Evolutionary conservation across 352 stramenopile genomes (phyloP).

Genomic region (Phytophthora pluvialis): DNA sequence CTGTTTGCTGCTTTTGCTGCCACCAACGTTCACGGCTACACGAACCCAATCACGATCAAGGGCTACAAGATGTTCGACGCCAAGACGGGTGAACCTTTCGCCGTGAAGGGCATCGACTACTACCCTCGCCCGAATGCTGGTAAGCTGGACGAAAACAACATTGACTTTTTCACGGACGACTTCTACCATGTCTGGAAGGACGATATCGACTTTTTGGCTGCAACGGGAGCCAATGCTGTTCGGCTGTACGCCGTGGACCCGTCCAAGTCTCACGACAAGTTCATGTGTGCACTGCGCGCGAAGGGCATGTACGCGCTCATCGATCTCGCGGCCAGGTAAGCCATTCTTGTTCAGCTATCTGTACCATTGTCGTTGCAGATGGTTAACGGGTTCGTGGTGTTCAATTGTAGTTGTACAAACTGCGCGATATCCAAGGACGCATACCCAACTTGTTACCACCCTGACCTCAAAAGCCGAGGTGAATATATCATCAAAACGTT

Average conservation of each 20-base stretch:
- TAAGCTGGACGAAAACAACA: conserved; percentile 66
- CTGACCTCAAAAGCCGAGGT: too few relatives aligned
- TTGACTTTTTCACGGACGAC: conserved; percentile 87
- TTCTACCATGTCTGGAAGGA: conserved; percentile 69
- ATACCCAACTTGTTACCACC: too few relatives aligned
- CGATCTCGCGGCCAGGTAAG: conserved; percentile 52
- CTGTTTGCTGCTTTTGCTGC: conserved; percentile 15
- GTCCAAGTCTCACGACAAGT: conserved; percentile 81
- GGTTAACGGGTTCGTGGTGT: neutral
- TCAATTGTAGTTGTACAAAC: neutral
- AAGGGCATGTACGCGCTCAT: conserved; percentile 83
- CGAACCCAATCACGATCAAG: conserved; percentile 60
- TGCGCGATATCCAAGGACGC: too few relatives aligned
- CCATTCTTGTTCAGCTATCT: neutral
- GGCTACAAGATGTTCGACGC: conserved; percentile 81
- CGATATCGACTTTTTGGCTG: conserved; percentile 70
- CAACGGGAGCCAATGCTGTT: conserved; percentile 77
- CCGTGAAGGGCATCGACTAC: conserved; percentile 85
- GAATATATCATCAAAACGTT: too few relatives aligned
- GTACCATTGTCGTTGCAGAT: neutral
- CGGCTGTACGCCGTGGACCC: conserved; percentile 87
- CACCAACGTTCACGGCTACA: conserved; percentile 27
- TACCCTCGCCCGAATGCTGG: conserved; percentile 86
- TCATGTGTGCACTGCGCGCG: conserved; percentile 85
- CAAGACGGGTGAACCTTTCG: conserved; percentile 66